Evolutionary conservation across 305 asterid species (phyloP).

Genomic region (Solanum hybrid): DNA sequence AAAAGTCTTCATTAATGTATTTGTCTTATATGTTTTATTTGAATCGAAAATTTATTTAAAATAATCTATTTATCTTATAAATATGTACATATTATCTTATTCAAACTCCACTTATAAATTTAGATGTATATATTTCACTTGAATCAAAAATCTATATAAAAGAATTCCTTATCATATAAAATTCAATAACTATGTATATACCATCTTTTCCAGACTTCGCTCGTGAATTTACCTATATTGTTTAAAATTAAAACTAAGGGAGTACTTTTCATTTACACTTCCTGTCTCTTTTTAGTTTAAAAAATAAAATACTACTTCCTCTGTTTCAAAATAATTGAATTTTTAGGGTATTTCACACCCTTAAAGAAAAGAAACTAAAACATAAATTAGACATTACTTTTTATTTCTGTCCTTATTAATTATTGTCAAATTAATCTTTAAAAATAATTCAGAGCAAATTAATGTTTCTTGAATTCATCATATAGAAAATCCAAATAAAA

Average conservation of each 20-base stretch:
- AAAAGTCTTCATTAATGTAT: background rate
- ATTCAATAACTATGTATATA: background rate
- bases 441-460: no score
- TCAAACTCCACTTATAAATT: background rate
- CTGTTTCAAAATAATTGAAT: no score
- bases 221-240: no score
- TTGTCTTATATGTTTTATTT: background rate
- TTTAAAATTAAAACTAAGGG: background rate
- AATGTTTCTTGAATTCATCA: no score
- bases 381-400: no score
- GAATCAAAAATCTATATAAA: background rate
- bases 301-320: no score
- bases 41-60: no score
- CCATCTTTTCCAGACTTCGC: rapidly evolving
- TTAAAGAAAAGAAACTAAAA: no score
- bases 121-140: background rate
- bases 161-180: background rate
- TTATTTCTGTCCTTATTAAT: no score
- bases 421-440: no score
- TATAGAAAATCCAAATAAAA: no score
- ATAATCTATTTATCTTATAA: background rate
- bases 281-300: background rate
- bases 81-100: background rate
- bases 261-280: background rate
- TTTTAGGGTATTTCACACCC: background rate